Percentiles rank a stretch among this genome's conserved stretches.
Evolutionary conservation across 2,329 filamentous ascomycete genomes (phyloP).

Genomic region (Fusarium sterilihyphosum): DNA sequence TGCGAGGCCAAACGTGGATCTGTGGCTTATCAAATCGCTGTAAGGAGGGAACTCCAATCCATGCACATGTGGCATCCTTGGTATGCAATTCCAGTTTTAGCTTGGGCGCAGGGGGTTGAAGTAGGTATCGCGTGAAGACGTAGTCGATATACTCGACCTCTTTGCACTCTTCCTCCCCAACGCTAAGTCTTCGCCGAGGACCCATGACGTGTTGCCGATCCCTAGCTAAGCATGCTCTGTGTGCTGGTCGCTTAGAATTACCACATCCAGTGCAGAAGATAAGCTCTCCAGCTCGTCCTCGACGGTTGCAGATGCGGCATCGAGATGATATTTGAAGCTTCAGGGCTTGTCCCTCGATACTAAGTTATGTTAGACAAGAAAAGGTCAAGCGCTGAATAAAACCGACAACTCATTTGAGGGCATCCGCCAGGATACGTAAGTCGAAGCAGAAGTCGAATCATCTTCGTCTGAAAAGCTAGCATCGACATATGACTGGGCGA

Average conservation of each 20-base stretch:
- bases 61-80: neutral
- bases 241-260: neutral
- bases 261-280: neutral
- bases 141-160: neutral
- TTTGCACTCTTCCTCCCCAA: neutral
- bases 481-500: neutral
- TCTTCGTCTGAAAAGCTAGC: neutral
- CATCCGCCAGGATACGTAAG: neutral
- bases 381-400: accelerated
- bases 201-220: neutral
- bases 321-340: neutral
- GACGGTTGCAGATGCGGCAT: neutral
- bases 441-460: neutral
- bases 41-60: slow-evolving; percentile 2
- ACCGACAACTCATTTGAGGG: neutral
- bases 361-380: neutral
- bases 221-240: neutral
- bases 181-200: neutral
- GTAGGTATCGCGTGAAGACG: neutral
- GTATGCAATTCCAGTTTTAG: neutral
- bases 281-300: neutral
- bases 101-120: neutral
- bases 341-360: neutral
- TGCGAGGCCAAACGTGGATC: slow-evolving; percentile 7
- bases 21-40: neutral